These are phyloP conservation scores for Neurospora sp. DNA, from an alignment of 495 filamentous ascomycete genomes.

Conservation along the genomic window DNA sequence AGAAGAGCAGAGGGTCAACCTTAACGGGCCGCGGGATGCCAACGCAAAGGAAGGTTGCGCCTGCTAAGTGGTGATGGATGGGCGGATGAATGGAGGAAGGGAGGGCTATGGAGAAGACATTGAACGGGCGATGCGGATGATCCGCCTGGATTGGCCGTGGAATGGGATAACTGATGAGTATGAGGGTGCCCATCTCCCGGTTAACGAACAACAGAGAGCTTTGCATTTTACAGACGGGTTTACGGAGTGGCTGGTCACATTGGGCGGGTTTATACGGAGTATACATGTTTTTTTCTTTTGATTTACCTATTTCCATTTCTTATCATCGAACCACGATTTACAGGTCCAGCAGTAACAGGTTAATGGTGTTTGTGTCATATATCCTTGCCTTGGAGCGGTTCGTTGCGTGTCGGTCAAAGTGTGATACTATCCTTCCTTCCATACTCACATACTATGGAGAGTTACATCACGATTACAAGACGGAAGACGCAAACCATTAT, in stretches of 20 bases:
- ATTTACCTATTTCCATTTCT: not conserved
- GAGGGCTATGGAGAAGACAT: not conserved
- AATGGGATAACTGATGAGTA: not conserved
- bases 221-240: not conserved
- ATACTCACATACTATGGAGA: not conserved
- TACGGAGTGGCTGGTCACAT: constrained; percentile 5
- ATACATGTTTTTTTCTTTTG: constrained; percentile 5
- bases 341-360: not conserved
- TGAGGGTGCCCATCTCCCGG: not conserved
- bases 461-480: not conserved
- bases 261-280: constrained; percentile 9
- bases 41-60: constrained; percentile 87
- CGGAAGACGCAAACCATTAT: not conserved
- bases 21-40: constrained; percentile 47
- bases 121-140: not conserved
- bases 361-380: not conserved
- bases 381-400: not conserved
- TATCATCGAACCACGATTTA: not conserved
- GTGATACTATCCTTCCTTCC: not conserved
- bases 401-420: not conserved
- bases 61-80: constrained; percentile 43
- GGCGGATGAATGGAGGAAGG: not conserved
- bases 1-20: constrained; percentile 61
- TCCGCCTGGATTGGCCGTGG: not conserved
- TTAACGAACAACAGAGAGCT: not conserved